These are phyloP conservation scores for Coprinopsis marcescibilis DNA, from an alignment of 768 basidiomycete genomes.

Conservation along the genomic window DNA sequence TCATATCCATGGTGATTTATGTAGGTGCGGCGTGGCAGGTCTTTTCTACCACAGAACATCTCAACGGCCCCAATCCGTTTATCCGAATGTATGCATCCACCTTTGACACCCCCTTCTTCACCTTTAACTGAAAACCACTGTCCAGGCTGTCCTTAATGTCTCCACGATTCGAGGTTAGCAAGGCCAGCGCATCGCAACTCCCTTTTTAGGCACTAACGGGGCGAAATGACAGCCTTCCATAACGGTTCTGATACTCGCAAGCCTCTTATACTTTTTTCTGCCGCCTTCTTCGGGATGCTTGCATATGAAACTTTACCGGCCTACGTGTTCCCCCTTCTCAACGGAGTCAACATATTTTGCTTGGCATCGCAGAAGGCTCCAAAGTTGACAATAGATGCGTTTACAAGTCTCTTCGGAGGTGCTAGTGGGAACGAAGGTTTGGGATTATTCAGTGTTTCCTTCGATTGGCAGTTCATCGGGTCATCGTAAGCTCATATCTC, in stretches of 20 bases:
- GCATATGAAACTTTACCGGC: constrained; percentile 47
- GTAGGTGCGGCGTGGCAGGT: constrained; percentile 55
- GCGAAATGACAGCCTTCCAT: constrained; percentile 35
- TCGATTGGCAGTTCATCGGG: constrained; percentile 66
- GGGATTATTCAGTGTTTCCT: constrained; percentile 52
- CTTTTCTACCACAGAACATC: constrained; percentile 53
- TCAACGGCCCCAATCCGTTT: constrained; percentile 61
- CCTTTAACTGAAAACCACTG: no score
- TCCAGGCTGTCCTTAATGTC: constrained; percentile 51
- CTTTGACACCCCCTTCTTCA: no score
- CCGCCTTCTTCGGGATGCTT: constrained; percentile 46
- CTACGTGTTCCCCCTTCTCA: constrained; percentile 59
- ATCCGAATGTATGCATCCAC: constrained; percentile 39
- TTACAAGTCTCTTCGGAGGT: constrained; percentile 66
- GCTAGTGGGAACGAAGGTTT: constrained; percentile 63
- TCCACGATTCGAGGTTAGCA: constrained; percentile 49
- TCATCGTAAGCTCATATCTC: constrained; percentile 28
- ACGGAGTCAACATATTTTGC: constrained; percentile 56
- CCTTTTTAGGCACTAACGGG: background rate
- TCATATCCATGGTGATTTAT: background rate
- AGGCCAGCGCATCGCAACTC: background rate
- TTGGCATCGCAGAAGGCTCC: constrained; percentile 45
- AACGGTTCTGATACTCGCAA: constrained; percentile 39
- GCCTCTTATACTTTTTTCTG: constrained; percentile 49
- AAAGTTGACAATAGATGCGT: constrained; percentile 36